phyloP scores from a whole-genome alignment of 2,329 filamentous ascomycete genomes.

The Talaromyces albobiverticillius region DNA sequence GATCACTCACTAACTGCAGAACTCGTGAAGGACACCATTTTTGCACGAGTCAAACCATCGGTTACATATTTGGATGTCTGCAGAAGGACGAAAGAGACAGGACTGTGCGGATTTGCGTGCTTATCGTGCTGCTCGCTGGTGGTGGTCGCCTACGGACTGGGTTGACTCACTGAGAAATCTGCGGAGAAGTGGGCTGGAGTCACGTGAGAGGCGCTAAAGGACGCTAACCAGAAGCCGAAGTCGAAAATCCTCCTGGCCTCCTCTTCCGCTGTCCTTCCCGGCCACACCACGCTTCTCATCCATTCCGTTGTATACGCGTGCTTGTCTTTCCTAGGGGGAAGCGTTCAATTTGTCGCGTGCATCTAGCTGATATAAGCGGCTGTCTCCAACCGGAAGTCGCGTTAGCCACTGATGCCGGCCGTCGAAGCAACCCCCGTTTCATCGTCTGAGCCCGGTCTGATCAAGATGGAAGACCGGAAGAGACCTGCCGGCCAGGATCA shows the following conservation, averaged over 20 bases:
- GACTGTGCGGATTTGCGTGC: neutral
- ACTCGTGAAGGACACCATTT: conserved; percentile 52
- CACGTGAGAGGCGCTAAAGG: conserved; percentile 38
- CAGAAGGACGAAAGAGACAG: neutral
- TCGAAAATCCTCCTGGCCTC: conserved; percentile 43
- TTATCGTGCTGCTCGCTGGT: neutral
- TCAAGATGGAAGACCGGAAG: conserved; percentile 99
- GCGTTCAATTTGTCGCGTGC: conserved; percentile 1
- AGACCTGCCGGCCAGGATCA: conserved; percentile 76
- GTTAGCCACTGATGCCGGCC: conserved; percentile 78
- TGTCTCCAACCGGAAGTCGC: conserved; percentile 22
- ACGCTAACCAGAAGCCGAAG: conserved; percentile 29
- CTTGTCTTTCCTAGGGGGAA: neutral
- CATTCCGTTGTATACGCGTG: neutral
- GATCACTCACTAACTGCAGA: conserved; percentile 50
- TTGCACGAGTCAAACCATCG: neutral
- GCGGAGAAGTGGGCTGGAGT: conserved; percentile 28
- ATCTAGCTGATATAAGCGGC: conserved; percentile 23
- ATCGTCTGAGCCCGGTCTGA: conserved; percentile 73
- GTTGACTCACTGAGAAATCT: conserved; percentile 12
- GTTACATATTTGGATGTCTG: conserved; percentile 22
- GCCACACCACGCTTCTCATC: conserved; percentile 17
- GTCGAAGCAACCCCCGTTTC: conserved; percentile 70
- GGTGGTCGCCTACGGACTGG: neutral
- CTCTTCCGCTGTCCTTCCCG: conserved; percentile 24